Base-by-base conservation (phyloP, 169 alveolate species). In the Toxoplasma gondii region DNA sequence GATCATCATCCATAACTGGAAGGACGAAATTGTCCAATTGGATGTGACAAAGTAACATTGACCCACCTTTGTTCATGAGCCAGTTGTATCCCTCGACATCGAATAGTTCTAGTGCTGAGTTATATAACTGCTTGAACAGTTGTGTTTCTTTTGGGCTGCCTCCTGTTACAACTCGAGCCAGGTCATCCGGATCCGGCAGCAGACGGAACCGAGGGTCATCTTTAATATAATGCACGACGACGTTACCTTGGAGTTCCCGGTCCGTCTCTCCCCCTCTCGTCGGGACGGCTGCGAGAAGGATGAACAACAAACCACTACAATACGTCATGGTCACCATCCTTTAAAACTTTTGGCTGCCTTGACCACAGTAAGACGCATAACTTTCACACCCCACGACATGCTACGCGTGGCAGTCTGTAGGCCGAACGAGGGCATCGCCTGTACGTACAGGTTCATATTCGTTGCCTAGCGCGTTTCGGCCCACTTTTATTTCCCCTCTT, bases 71-170 rank as follows among this genome's bases (percentile, higher is more conserved):
- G 36, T 88, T 54, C 96, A 96, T 95, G 41, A 96, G 95, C 95
- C 95, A 94, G 45, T 91, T 88, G 88, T 96, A 96, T 9, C 97
- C 97, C 64, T 96, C 95, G 82, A 96, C 64, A 54, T 96, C 97
- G 54, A 96, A 96, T 34, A 88, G 91, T 0, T 92, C 78, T 29
- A 96, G 44, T 29, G 97, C 97, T 0, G 96, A 93, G 54, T 93
- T 49, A 64, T 96, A 96, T 22, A 96, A 58, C 22, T 94, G 86
- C 17, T 90, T 67, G 70, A 96, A 96, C 0, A 45, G 69, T 0
- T 44, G 64, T 81, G 36, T 94, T 12, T 95, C 74, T 34, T 92
- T 49, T 10, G 82, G 74, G 1, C 88, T 70, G 34, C 94, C 94
- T 24, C 78, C 91, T 22, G 94, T 91, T 34, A 49, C 82, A 38